Conservation (phyloP, 148 eudicot species). For the Diospyros lotus region DNA sequence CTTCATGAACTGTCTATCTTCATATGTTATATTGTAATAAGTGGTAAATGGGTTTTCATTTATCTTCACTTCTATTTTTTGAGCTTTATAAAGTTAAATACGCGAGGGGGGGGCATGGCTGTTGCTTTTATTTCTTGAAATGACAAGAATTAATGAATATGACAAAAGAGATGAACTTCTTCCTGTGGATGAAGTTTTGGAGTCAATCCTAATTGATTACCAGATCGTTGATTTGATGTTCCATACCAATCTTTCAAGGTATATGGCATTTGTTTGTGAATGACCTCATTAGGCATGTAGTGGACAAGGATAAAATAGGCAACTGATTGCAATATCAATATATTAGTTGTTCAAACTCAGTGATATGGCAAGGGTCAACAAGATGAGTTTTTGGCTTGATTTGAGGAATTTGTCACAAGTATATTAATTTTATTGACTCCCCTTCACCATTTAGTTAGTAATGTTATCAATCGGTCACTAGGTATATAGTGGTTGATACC, state of each 20-base stretch:
- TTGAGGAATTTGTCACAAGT: background rate
- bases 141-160: conserved; percentile 7
- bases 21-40: background rate
- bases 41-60: background rate
- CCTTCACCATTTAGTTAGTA: background rate
- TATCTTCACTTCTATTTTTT: background rate
- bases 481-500: background rate
- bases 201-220: background rate
- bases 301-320: conserved; percentile 6
- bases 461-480: background rate
- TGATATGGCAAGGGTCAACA: background rate
- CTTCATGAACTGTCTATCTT: background rate
- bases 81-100: background rate
- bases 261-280: background rate
- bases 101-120: background rate
- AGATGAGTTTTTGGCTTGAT: conserved; percentile 13
- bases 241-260: background rate
- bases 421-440: background rate
- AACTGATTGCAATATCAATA: conserved; percentile 14
- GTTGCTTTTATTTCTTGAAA: background rate
- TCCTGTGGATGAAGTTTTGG: conserved; percentile 11
- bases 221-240: background rate
- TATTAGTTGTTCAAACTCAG: conserved; percentile 2
- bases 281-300: conserved; percentile 3
- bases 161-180: conserved; percentile 5